Percentiles rank a stretch among this genome's conserved stretches.
Evolutionary conservation across 768 basidiomycete genomes (phyloP).

Genomic region (Boletellus sp.): DNA sequence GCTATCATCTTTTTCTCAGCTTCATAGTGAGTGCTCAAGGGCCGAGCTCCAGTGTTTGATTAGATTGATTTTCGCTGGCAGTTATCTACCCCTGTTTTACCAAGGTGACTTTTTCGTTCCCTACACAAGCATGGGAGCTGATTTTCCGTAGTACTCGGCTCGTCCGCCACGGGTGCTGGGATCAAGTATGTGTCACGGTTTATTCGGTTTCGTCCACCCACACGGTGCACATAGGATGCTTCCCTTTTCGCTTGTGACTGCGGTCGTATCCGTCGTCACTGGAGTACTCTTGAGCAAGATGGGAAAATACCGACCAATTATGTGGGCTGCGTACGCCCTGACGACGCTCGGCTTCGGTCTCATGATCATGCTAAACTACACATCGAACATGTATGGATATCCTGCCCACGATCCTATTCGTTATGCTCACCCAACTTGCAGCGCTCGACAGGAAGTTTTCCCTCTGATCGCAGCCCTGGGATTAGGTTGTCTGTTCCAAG

Average conservation of each 20-base stretch:
- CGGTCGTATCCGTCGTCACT: slow-evolving; percentile 50
- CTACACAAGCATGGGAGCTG: not conserved
- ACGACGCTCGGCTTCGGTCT: slow-evolving; percentile 67
- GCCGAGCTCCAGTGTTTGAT: not conserved
- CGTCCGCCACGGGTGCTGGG: slow-evolving; percentile 68
- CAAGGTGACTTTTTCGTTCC: slow-evolving; percentile 37
- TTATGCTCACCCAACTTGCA: slow-evolving; percentile 23
- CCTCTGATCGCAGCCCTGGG: slow-evolving; percentile 67
- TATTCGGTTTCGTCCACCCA: not conserved
- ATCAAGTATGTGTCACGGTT: slow-evolving; percentile 45
- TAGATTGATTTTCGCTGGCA: slow-evolving; percentile 1
- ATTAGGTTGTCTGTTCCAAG: slow-evolving; percentile 62
- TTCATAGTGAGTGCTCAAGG: slow-evolving; percentile 21
- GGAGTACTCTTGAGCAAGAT: slow-evolving; percentile 55
- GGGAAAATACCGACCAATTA: slow-evolving; percentile 55
- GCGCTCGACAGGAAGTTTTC: slow-evolving; percentile 61
- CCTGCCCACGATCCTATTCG: not conserved
- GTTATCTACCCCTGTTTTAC: slow-evolving; percentile 73
- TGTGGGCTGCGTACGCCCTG: slow-evolving; percentile 58
- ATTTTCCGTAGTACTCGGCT: slow-evolving; percentile 49
- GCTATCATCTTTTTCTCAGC: slow-evolving; percentile 57
- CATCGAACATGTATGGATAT: slow-evolving; percentile 36
- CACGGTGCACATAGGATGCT: slow-evolving; percentile 53
- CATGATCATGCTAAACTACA: slow-evolving; percentile 65
- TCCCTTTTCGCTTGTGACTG: slow-evolving; percentile 61